These are phyloP conservation scores for Dicorynia guianensis DNA, from an alignment of 306 rosid genomes.

Conservation along the genomic window DNA sequence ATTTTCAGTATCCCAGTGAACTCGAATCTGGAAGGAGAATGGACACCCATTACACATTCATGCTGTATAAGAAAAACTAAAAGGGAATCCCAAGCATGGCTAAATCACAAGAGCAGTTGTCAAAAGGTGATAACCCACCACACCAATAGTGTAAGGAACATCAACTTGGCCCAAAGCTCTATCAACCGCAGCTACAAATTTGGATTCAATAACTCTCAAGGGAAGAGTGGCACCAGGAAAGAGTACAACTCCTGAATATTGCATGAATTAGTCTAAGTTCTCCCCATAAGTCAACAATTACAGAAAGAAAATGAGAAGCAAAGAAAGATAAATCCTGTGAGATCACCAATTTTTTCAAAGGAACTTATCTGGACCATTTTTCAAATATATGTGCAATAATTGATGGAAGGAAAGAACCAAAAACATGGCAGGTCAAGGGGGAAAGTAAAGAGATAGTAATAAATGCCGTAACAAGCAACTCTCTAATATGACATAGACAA, in stretches of 20 bases:
- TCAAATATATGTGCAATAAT: slow-evolving; percentile 19
- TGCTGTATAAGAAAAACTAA: slow-evolving; percentile 25
- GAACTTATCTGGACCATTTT: slow-evolving; percentile 23
- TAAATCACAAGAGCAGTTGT: slow-evolving; percentile 25
- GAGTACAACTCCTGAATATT: slow-evolving; percentile 84
- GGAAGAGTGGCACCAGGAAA: slow-evolving; percentile 94
- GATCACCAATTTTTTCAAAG: slow-evolving; percentile 11
- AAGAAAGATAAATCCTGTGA: slow-evolving; percentile 6
- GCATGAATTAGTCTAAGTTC: slow-evolving; percentile 35
- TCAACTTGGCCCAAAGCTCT: slow-evolving; percentile 69
- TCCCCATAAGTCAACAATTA: slow-evolving; percentile 11
- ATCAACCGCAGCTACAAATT: slow-evolving; percentile 72
- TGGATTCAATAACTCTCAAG: slow-evolving; percentile 72
- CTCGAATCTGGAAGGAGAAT: slow-evolving; percentile 62
- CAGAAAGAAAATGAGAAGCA: slow-evolving; percentile 11
- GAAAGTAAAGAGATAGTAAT: slow-evolving; percentile 3
- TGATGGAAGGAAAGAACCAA: not conserved
- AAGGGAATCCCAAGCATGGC: slow-evolving; percentile 32
- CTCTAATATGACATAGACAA: not conserved
- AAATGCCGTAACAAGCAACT: not conserved
- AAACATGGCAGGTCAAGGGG: not conserved
- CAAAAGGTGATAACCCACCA: slow-evolving; percentile 67
- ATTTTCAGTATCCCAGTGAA: slow-evolving; percentile 51
- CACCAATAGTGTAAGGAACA: slow-evolving; percentile 79
- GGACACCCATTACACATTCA: not conserved